Evolutionary conservation across 2,329 filamentous ascomycete genomes (phyloP).

Genomic region (Zasmidium citrigriseum): DNA sequence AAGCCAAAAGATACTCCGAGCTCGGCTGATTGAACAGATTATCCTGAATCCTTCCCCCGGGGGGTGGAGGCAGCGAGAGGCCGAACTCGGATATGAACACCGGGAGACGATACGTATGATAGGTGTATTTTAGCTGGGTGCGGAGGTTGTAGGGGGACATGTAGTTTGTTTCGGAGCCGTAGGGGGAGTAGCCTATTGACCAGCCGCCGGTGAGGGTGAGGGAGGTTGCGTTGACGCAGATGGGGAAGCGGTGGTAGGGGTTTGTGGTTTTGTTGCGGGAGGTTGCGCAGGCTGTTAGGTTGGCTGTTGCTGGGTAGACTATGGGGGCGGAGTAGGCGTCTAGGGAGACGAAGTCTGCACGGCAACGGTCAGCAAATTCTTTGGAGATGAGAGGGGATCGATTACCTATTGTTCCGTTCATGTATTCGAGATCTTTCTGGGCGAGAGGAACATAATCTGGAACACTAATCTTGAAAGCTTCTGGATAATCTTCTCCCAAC

Average conservation of each 20-base stretch:
- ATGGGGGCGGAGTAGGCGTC: slow-evolving; percentile 22
- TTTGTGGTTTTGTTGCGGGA: slow-evolving; percentile 28
- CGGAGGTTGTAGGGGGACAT: slow-evolving; percentile 60
- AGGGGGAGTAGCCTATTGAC: slow-evolving; percentile 50
- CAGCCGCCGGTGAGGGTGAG: slow-evolving; percentile 30
- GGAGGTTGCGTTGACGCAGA: slow-evolving; percentile 35
- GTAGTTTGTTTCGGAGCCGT: slow-evolving; percentile 54
- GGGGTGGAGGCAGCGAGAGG: slow-evolving; percentile 40
- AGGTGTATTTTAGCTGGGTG: slow-evolving; percentile 57
- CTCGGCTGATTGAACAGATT: slow-evolving; percentile 56
- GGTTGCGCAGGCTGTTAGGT: slow-evolving; percentile 34
- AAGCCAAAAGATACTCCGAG: slow-evolving; percentile 57
- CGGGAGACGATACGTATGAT: slow-evolving; percentile 57
- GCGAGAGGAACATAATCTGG: slow-evolving; percentile 49
- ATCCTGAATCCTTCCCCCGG: slow-evolving; percentile 51
- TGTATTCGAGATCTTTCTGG: slow-evolving; percentile 44
- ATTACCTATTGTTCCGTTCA: slow-evolving; percentile 17
- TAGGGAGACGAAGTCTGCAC: slow-evolving; percentile 18
- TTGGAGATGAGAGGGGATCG: neutral
- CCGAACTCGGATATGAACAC: slow-evolving; percentile 40
- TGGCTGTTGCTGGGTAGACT: slow-evolving; percentile 4
- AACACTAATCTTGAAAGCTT: slow-evolving; percentile 48
- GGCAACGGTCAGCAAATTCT: neutral
- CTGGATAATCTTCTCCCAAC: slow-evolving; percentile 54
- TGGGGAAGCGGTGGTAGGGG: slow-evolving; percentile 25